Conservation (phyloP, 441 rosid species). For the Corymbia citriodora region DNA sequence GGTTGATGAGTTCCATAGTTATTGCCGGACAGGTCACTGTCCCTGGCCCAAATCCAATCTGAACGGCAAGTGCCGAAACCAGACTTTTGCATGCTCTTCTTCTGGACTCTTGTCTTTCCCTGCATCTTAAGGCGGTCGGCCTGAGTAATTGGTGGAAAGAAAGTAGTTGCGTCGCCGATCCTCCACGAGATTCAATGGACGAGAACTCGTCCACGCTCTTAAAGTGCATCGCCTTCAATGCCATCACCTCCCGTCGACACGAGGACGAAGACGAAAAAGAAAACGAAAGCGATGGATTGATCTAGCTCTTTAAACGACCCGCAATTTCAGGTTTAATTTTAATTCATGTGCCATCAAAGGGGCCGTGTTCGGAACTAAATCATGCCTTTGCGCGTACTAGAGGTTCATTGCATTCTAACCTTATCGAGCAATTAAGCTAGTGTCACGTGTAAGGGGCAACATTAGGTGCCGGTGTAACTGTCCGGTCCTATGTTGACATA, state of each 20-base stretch:
- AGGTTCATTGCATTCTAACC: not conserved
- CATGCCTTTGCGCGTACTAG: not conserved
- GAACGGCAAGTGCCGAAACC: not conserved
- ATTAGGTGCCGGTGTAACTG: not conserved
- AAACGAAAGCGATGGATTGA: not conserved
- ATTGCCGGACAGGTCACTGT: fast-evolving
- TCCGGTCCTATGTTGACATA: not conserved
- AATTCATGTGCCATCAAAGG: fast-evolving
- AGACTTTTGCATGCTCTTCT: not conserved
- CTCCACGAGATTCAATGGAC: not conserved
- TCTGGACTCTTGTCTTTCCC: not conserved
- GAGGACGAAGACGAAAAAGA: not conserved
- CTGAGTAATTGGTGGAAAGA: not conserved
- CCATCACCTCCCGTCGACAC: not conserved
- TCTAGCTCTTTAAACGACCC: not conserved
- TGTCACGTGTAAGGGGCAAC: fast-evolving
- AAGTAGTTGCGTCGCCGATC: not conserved
- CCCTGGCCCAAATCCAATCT: not conserved
- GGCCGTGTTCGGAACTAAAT: not conserved
- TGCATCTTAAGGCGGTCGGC: not conserved
- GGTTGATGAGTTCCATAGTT: not conserved
- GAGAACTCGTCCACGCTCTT: not conserved
- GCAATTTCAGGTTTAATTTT: not conserved
- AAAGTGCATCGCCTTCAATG: not conserved
- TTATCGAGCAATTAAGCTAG: not conserved